Percentiles rank a stretch among this genome's conserved stretches.
phyloP scores from a whole-genome alignment of 2,329 filamentous ascomycete genomes.

The Alternaria sp. region DNA sequence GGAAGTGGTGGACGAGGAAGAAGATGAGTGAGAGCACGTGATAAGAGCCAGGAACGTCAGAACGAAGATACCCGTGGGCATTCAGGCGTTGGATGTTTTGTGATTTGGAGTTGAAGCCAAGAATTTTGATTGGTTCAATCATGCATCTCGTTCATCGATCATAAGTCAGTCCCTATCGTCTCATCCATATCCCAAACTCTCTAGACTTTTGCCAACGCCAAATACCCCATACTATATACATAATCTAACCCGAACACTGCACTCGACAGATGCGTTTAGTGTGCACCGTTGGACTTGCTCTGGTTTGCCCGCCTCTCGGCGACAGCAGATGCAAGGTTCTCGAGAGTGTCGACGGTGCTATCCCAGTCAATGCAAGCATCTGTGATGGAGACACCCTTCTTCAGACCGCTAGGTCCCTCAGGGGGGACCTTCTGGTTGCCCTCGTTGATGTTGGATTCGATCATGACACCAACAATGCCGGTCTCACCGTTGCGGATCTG shows the following conservation, averaged over 20 bases:
- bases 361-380: conserved; percentile 98
- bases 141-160: background rate
- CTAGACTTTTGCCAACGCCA: conserved; percentile 1
- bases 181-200: background rate
- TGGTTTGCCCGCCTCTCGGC: conserved; percentile 69
- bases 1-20: conserved; percentile 3
- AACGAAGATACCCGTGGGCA: conserved; percentile 3
- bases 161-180: background rate
- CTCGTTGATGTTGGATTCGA: conserved; percentile 97
- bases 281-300: conserved; percentile 30
- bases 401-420: conserved; percentile 77
- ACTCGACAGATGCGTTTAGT: background rate
- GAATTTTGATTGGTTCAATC: background rate
- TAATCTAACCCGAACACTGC: background rate
- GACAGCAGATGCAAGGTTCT: conserved; percentile 85
- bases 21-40: conserved; percentile 11
- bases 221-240: conserved; percentile 17
- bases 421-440: conserved; percentile 77
- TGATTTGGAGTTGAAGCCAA: background rate
- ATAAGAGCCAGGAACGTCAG: background rate
- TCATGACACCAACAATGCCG: conserved; percentile 95
- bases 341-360: conserved; percentile 77
- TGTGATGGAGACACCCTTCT: conserved; percentile 92
- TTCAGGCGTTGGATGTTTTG: background rate
- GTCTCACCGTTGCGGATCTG: conserved; percentile 88